Conservation (phyloP, 2,329 filamentous ascomycete species). For the Chlorencoelia australis region DNA sequence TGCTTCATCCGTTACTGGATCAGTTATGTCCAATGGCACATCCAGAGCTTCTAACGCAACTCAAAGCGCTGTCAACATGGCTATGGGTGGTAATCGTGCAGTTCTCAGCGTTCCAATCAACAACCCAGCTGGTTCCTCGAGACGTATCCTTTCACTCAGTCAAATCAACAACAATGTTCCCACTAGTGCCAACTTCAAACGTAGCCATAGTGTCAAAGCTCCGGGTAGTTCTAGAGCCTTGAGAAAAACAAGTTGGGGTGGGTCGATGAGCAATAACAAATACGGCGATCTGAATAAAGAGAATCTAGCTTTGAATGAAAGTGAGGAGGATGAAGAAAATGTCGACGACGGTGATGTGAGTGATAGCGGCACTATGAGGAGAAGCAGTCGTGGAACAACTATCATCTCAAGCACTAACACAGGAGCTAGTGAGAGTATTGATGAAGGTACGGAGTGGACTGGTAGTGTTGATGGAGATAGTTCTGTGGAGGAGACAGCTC, state of each 20-base stretch:
- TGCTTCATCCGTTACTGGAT: conserved; percentile 31
- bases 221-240: conserved; percentile 38
- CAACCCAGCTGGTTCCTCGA: conserved; percentile 43
- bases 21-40: conserved; percentile 23
- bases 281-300: conserved; percentile 51
- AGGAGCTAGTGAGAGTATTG: conserved; percentile 19
- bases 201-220: conserved; percentile 69
- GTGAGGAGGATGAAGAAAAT: conserved; percentile 38
- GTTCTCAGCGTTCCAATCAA: conserved; percentile 25
- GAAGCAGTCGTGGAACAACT: conserved; percentile 25
- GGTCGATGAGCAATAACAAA: conserved; percentile 27
- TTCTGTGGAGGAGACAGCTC: conserved; percentile 4
- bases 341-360: conserved; percentile 13
- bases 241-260: conserved; percentile 63
- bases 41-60: conserved; percentile 22
- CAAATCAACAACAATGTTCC: conserved; percentile 71
- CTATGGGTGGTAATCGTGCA: conserved; percentile 36
- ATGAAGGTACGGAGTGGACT: conserved; percentile 24
- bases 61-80: conserved; percentile 42
- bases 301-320: conserved; percentile 52
- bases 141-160: conserved; percentile 82
- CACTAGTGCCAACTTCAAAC: conserved; percentile 51
- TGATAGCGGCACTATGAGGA: conserved; percentile 22
- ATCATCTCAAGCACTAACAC: conserved; percentile 20
- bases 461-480: conserved; percentile 20